Conservation (phyloP, 345 rosid genomes). For the Draba incana region DNA sequence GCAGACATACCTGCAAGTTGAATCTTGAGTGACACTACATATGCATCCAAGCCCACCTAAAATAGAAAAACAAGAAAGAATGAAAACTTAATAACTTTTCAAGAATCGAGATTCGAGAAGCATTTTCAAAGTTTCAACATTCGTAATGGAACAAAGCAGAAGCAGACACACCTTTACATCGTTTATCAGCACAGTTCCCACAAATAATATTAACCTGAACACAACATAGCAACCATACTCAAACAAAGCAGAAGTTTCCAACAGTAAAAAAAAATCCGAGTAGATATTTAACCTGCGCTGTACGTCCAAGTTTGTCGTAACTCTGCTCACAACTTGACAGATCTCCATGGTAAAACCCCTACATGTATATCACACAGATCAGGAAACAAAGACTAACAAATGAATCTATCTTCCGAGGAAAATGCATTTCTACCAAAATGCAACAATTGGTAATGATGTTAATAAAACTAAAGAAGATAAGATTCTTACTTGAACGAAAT, state of each 20-base stretch:
- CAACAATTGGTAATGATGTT: not conserved
- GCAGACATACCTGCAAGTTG: conserved; percentile 77
- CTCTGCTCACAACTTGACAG: conserved; percentile 69
- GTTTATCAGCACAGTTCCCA: conserved; percentile 74
- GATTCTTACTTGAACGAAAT: conserved; percentile 74
- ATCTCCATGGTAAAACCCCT: conserved; percentile 88
- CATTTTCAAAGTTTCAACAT: not conserved
- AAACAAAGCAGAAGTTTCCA: not conserved
- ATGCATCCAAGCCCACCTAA: conserved; percentile 88
- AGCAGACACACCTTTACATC: conserved; percentile 70
- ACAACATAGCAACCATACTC: conserved; percentile 18
- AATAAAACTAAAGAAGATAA: conserved; percentile 28
- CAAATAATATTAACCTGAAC: conserved; percentile 82
- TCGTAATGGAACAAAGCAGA: not conserved
- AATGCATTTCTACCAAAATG: conserved; percentile 6
- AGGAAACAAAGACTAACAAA: conserved; percentile 10
- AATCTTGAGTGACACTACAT: conserved; percentile 75
- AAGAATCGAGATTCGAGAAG: not conserved
- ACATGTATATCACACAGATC: conserved; percentile 31
- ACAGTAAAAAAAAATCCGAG: no score
- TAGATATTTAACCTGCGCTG: conserved; percentile 85
- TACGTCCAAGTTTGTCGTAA: conserved; percentile 90
- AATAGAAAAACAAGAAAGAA: conserved; percentile 23
- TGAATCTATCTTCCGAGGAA: no score
- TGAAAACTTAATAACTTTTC: conserved; percentile 3